phyloP scores from a whole-genome alignment of 495 filamentous ascomycete genomes.

The Talaromyces thailandensis region DNA sequence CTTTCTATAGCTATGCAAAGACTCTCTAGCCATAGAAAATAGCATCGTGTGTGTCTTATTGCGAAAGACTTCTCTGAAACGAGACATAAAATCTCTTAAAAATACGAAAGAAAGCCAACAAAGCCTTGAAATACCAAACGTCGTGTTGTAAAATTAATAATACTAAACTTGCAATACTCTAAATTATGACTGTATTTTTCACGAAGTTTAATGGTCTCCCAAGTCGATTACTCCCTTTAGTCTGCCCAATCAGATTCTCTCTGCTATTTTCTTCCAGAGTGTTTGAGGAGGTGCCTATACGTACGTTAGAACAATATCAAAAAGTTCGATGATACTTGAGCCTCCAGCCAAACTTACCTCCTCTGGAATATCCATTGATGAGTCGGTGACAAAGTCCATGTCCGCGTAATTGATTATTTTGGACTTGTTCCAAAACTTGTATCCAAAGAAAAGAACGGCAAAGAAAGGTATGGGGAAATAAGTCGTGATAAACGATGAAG shows the following conservation, averaged over 20 bases:
- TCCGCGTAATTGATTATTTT: constrained; percentile 12
- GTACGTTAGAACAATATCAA: neutral
- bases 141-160: too few species aligned
- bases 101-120: too few species aligned
- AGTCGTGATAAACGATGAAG: constrained; percentile 14
- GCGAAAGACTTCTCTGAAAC: too few species aligned
- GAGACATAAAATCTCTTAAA: too few species aligned
- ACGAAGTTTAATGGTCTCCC: too few species aligned
- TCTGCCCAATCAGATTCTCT: constrained; percentile 9
- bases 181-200: too few species aligned
- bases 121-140: too few species aligned
- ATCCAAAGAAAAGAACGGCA: constrained; percentile 13
- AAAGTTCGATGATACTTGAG: neutral
- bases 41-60: too few species aligned
- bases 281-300: constrained; percentile 6
- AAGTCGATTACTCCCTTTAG: neutral
- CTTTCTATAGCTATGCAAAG: too few species aligned
- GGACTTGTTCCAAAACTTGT: constrained; percentile 16
- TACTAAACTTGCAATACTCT: too few species aligned
- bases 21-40: too few species aligned
- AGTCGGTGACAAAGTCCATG: constrained; percentile 13
- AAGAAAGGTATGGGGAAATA: constrained; percentile 14
- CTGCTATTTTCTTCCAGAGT: constrained; percentile 12
- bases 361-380: constrained; percentile 12
- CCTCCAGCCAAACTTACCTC: constrained; percentile 6